phyloP scores from a whole-genome alignment of 2,329 filamentous ascomycete genomes.

The Aspergillus ibericus region DNA sequence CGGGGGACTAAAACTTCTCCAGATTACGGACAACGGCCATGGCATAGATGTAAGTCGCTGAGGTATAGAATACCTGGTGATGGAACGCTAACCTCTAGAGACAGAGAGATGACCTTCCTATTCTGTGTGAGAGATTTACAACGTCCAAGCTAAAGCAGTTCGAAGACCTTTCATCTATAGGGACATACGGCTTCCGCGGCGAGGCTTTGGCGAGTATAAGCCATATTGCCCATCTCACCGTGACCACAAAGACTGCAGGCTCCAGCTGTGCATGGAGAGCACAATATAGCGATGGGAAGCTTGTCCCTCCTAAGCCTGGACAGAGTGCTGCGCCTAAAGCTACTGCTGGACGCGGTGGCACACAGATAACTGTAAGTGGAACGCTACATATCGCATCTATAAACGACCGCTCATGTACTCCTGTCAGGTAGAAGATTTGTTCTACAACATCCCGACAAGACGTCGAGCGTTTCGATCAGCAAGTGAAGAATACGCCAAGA shows the following conservation, averaged over 20 bases:
- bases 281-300: slow-evolving; percentile 78
- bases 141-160: slow-evolving; percentile 94
- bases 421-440: slow-evolving; percentile 78
- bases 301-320: slow-evolving; percentile 81
- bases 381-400: background rate
- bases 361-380: slow-evolving; percentile 75
- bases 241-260: slow-evolving; percentile 89
- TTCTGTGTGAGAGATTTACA: slow-evolving; percentile 93
- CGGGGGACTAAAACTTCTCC: slow-evolving; percentile 87
- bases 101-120: slow-evolving; percentile 84
- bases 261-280: slow-evolving; percentile 89
- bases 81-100: slow-evolving; percentile 17
- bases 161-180: slow-evolving; percentile 85
- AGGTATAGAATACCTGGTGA: background rate
- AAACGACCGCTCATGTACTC: slow-evolving; percentile 3
- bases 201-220: slow-evolving; percentile 97
- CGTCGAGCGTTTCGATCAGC: slow-evolving; percentile 85
- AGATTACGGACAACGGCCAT: slow-evolving; percentile 96
- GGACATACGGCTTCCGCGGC: slow-evolving; percentile 95
- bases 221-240: slow-evolving; percentile 92
- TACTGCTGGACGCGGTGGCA: slow-evolving; percentile 82
- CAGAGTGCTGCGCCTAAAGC: slow-evolving; percentile 83
- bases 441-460: slow-evolving; percentile 91
- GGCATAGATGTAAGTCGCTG: slow-evolving; percentile 75
- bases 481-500: slow-evolving; percentile 96